Percentiles rank a stretch among this genome's conserved stretches.
Conservation (phyloP, 1,284 basidiomycete species). For the Ustilago xerochloae region DNA sequence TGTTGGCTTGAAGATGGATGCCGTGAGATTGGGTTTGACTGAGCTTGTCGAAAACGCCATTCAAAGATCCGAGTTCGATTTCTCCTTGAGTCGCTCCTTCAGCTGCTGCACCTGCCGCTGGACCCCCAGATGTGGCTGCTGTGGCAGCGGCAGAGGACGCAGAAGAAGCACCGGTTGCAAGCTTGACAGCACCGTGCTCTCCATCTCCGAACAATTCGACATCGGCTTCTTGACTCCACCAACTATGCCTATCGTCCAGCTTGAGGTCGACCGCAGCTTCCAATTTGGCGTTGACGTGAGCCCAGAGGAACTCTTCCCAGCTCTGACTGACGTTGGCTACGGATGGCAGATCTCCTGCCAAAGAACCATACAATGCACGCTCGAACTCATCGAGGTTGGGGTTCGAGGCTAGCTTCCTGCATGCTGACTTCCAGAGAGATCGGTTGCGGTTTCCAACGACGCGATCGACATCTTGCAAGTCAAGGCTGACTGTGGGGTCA, state of each 20-base stretch:
- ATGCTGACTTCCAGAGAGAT: conserved; percentile 63
- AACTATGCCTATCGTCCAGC: conserved; percentile 59
- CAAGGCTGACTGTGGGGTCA: conserved; percentile 43
- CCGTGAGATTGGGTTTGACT: conserved; percentile 54
- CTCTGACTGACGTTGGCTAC: conserved; percentile 79
- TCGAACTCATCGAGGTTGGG: conserved; percentile 79
- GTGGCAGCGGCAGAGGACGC: conserved; percentile 19
- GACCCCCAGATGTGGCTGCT: conserved; percentile 10
- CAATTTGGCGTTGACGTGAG: conserved; percentile 83
- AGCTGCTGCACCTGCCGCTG: conserved; percentile 1
- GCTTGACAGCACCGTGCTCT: conserved; percentile 51
- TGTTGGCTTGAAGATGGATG: conserved; percentile 72
- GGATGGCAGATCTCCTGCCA: conserved; percentile 83
- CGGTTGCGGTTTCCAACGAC: conserved; percentile 63
- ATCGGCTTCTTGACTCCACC: conserved; percentile 68
- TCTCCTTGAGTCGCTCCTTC: conserved; percentile 7
- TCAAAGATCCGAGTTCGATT: conserved; percentile 30
- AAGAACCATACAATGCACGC: conserved; percentile 84
- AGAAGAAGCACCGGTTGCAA: conserved; percentile 33
- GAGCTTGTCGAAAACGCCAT: conserved; percentile 60
- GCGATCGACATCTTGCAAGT: conserved; percentile 44
- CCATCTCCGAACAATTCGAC: conserved; percentile 37
- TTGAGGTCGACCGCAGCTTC: conserved; percentile 80
- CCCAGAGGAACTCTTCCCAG: conserved; percentile 97
- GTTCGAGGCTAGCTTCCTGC: conserved; percentile 57